Percentiles rank a stretch among this genome's conserved stretches.
phyloP scores from a whole-genome alignment of 305 asterid species.

The Fraxinus latifolia region DNA sequence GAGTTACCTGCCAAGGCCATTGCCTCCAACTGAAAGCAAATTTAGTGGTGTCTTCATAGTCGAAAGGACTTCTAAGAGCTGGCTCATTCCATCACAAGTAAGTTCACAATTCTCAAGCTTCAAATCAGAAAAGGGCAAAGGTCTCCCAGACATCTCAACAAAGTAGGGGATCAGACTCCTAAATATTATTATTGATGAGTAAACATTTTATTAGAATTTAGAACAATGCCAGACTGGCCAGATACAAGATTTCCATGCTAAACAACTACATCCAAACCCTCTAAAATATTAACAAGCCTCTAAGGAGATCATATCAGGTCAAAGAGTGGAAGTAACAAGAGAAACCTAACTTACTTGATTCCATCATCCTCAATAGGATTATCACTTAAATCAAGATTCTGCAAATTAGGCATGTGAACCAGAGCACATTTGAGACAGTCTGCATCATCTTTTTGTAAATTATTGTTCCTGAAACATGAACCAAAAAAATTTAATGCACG shows the following conservation, averaged over 20 bases:
- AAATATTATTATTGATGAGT: conserved; percentile 14
- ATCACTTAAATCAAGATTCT: conserved; percentile 80
- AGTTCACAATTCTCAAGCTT: conserved; percentile 80
- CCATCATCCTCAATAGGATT: conserved; percentile 71
- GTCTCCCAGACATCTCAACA: conserved; percentile 45
- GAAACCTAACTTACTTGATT: conserved; percentile 41
- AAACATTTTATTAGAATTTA: neutral
- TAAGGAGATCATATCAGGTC: conserved; percentile 11
- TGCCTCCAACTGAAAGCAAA: conserved; percentile 66
- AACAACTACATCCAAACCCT: neutral
- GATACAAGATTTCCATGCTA: conserved; percentile 11
- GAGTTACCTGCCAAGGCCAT: conserved; percentile 74
- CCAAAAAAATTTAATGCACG: conserved; percentile 18
- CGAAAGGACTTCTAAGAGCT: conserved; percentile 65
- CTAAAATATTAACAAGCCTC: conserved; percentile 2
- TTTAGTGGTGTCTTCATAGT: conserved; percentile 58
- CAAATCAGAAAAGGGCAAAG: conserved; percentile 53
- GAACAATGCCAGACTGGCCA: conserved; percentile 8
- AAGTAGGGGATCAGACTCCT: conserved; percentile 73
- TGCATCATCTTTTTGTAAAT: conserved; percentile 57
- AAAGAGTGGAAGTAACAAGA: neutral
- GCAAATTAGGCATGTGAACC: conserved; percentile 68
- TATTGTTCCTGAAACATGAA: conserved; percentile 55
- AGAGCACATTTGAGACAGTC: conserved; percentile 61
- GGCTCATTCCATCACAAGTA: conserved; percentile 45